These are phyloP conservation scores for Cyberlindnera sargentensis DNA, from an alignment of 805 yeast species.

Conservation along the genomic window DNA sequence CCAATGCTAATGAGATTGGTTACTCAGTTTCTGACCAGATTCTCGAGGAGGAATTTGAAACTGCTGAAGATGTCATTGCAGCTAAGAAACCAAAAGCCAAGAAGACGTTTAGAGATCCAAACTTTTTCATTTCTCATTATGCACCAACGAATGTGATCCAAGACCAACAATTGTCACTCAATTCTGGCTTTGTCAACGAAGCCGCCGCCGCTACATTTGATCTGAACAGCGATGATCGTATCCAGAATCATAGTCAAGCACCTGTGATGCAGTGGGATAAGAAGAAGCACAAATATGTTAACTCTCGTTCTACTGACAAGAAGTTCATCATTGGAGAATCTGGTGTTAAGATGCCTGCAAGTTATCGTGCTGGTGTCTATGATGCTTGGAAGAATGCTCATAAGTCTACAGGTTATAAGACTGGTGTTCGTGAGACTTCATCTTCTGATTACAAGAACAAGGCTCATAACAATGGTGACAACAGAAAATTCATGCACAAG, in stretches of 20 bases:
- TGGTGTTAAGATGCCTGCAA: constrained; percentile 89
- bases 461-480: constrained; percentile 22
- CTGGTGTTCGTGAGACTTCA: constrained; percentile 46
- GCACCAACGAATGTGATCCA: constrained; percentile 77
- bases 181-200: constrained; percentile 66
- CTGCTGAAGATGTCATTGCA: constrained; percentile 30
- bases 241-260: constrained; percentile 57
- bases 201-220: constrained; percentile 87
- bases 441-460: constrained; percentile 21
- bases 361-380: constrained; percentile 82
- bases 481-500: constrained; percentile 64
- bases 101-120: constrained; percentile 66
- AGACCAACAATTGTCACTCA: constrained; percentile 63
- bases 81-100: constrained; percentile 17
- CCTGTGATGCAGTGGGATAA: constrained; percentile 85
- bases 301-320: constrained; percentile 70
- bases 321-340: constrained; percentile 91
- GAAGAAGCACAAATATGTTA: constrained; percentile 84
- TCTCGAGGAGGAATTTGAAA: constrained; percentile 32
- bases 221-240: constrained; percentile 68
- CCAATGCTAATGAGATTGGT: constrained; percentile 41
- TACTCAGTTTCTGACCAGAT: constrained; percentile 37
- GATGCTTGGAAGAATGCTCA: constrained; percentile 86
- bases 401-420: constrained; percentile 43
- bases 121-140: constrained; percentile 78